Evolutionary conservation across 2,329 filamentous ascomycete species (phyloP), one percentile per base, ranked within the genome.

Genomic region (Furcasterigmium furcatum): DNA sequence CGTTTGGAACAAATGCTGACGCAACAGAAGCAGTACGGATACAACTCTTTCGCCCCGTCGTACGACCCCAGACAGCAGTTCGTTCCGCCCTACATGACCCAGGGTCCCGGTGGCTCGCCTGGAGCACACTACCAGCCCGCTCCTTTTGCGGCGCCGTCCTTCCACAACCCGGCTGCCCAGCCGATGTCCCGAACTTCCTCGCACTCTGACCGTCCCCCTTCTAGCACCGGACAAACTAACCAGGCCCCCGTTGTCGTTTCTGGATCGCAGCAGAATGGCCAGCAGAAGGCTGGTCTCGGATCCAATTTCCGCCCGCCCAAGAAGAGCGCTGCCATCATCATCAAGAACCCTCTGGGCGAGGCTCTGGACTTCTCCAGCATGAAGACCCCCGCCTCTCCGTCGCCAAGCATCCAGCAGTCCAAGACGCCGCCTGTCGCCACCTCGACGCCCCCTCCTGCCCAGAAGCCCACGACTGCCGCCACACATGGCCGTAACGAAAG

Each of bases 171-270:
- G 59, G 60, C 30, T 45, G 69, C 68, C 52, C 84, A 51, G 70
- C 80, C 47, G 72, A 91, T 96, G 86, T 94, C 91, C 3, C 85
- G 91, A 56, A 91, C 82, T 49, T 81, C 87, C 3, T 95, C 90
- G 3, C 88, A 94, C 65, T 78, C 88, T n/a, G 79, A 84, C 58
- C 71, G 80, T 40, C 75, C 67, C 57, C 77, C 77, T 30, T 76
- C 84, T 21, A 87, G 88, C 67, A 88, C 73, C 64, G 82, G 61
- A 70, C 87, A 81, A 44, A 61, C 63, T 62, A 67, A 70, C 67
- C 65, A 84, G 66, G n/a, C 16, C n/a, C 72, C 82, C 59, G 82
- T 66, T 62, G 76, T 72, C 48, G 79, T 84, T 27, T 79, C 82
- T 29, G 80, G 80, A 51, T 76, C 77, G 6, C 77, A 81, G 53